Conservation (phyloP, 345 rosid genomes). For the Pugionium cornutum region DNA sequence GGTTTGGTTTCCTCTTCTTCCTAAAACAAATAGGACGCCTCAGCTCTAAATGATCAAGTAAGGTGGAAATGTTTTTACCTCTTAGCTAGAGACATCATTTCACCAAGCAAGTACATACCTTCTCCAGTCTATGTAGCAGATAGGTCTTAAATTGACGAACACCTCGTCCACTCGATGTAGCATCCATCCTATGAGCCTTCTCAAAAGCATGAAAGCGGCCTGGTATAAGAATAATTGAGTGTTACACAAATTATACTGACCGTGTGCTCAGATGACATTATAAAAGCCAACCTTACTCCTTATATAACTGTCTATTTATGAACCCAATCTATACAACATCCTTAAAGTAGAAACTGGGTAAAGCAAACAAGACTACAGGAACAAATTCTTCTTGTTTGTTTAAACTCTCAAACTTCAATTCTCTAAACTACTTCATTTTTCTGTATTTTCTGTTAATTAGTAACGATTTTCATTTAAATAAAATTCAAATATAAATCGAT, state of each 20-base stretch:
- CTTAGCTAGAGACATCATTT: conserved; percentile 2
- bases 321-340: conserved; percentile 1
- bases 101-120: conserved; percentile 50
- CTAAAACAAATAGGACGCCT: conserved; percentile 45
- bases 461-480: too few relatives aligned
- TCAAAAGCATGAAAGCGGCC: conserved; percentile 97
- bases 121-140: conserved; percentile 75
- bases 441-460: too few relatives aligned
- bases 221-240: conserved; percentile 14
- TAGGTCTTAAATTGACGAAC: conserved; percentile 94
- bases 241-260: not conserved
- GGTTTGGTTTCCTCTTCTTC: conserved; percentile 58
- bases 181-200: conserved; percentile 77
- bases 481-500: too few relatives aligned
- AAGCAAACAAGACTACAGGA: not conserved
- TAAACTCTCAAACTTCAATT: not conserved
- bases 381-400: not conserved
- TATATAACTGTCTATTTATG: not conserved
- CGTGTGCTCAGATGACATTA: not conserved
- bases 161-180: conserved; percentile 68
- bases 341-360: not conserved
- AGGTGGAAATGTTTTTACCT: not conserved
- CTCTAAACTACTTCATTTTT: not conserved
- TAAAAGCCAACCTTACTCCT: conserved; percentile 16
- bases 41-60: conserved; percentile 8